A percentile compares a stretch with the other conserved stretches of the same genome.
These are phyloP conservation scores for Mortierella sp. DNA, from an alignment of 371 early-diverging fungal species.

Conservation along the genomic window DNA sequence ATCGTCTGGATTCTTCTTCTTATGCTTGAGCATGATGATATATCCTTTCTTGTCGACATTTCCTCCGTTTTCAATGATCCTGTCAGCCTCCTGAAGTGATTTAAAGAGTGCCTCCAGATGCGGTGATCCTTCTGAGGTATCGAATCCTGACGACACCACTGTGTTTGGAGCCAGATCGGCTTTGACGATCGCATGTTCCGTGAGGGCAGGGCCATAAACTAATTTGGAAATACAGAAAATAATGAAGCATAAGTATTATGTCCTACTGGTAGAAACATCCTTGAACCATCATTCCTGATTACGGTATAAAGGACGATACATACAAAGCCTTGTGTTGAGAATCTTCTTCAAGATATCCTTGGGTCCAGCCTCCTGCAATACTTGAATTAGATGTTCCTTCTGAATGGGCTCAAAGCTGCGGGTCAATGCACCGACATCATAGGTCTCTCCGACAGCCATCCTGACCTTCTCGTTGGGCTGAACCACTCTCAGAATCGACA, in stretches of 20 bases:
- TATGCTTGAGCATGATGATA: conserved; percentile 69
- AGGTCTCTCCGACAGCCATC: conserved; percentile 88
- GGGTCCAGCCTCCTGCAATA: conserved; percentile 71
- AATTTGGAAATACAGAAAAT: background rate
- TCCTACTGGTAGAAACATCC: background rate
- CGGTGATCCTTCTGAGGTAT: conserved; percentile 65
- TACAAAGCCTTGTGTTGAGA: conserved; percentile 80
- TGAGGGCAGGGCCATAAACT: conserved; percentile 91
- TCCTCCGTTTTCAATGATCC: conserved; percentile 68
- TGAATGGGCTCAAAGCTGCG: conserved; percentile 77
- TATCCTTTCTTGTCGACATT: conserved; percentile 68
- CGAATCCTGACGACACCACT: conserved; percentile 69
- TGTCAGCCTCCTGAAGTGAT: conserved; percentile 70
- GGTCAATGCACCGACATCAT: conserved; percentile 67
- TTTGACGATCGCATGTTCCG: conserved; percentile 86
- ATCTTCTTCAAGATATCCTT: conserved; percentile 86
- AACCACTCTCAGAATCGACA: conserved; percentile 91
- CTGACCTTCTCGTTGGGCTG: conserved; percentile 79
- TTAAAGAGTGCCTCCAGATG: conserved; percentile 54
- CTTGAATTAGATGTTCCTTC: conserved; percentile 66
- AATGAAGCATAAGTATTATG: background rate
- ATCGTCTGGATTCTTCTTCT: conserved; percentile 61
- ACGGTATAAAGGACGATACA: conserved; percentile 18
- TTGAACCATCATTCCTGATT: background rate
- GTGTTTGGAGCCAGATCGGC: conserved; percentile 80